Base-by-base conservation (phyloP, 768 basidiomycete genomes). In the Filobasidium wieringae region DNA sequence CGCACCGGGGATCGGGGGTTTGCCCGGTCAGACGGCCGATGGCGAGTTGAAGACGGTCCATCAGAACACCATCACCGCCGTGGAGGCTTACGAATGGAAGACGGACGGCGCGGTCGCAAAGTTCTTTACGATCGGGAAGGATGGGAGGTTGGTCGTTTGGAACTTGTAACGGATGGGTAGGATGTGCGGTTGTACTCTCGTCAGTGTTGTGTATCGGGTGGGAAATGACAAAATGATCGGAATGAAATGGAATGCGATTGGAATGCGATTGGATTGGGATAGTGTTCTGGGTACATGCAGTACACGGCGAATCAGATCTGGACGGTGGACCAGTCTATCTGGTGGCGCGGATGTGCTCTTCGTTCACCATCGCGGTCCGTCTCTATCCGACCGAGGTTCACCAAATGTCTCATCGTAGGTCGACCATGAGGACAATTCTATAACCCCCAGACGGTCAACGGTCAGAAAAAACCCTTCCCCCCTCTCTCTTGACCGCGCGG, bases 31-130 rank as follows among this genome's bases (percentile, higher is more conserved):
- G 17, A 73, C 74, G 3, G 70, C 73, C 4, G 83, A 86, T 67
- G 87, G 86, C 2, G 88, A 92, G 70, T 75, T 93, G 52, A 76
- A 80, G 67, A 97, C 95, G 14, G 80, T 95, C 51, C 95, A 97
- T 71, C 95, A 97, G 79, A 99, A 99, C 77, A 95, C 92, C 34
- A 95, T 99, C 75, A 96, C 90, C n/a, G 84, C 79, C 64, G 79
- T 97, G 37, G 77, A 90, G 57, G 77, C 87, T 27, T 95, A 87
- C 67, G 84, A 84, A 61, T 75, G 74, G 62, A 77, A 76, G 1
- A 63, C 67, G 2, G 79, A 77, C 12, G 84, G 82, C 0, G 75
- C 76, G 1, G 84, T 96, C 4, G 77, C 75, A 47, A 81, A 81
- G 67, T 85, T 99, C 60, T 90, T 87, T 72, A 95, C 92, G 19